Base-by-base conservation (phyloP, 805 yeast genomes). In the Kluyveromyces lactis region DNA sequence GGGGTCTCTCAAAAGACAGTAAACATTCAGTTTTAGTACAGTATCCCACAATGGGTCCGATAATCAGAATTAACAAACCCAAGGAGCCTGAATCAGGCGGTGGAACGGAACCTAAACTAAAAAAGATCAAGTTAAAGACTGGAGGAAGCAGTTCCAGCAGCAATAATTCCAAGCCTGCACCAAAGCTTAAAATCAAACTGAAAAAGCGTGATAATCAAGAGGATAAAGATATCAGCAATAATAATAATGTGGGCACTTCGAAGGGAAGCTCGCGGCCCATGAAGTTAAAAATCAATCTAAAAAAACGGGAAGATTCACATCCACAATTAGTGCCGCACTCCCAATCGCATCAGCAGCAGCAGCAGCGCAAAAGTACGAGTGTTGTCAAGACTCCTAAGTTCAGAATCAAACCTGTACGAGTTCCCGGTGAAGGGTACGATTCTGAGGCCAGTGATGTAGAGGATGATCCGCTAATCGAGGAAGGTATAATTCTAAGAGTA, bases 361-460 rank as follows among this genome's bases (percentile, higher is more conserved):
- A 23, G 19, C 52, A 49, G 16, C 39, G 52, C 4, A 56, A 55
- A 33, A 45, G 56, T 15, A 57, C 57, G 21, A 51, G 50, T 31
- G 49, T 53, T 18, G 50, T 50, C n/a, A 54, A 49, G 33, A 47
- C 59, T 2, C 71, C 78, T 7, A 57, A 75, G 27, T 67, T 79
- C 43, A 58, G 77, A 40, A 69, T 77, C 41, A 74, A 73, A 46
- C 77, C 81, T 1, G 69, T 71, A 3, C 68, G 95, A 50, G 70
- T 81, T 3, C 92, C 95, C 0, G 95, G 95, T 4, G 96, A 90
- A 51, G 97, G 97, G 1, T 90, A 90, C 60, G 98, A 90, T 55
- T 82, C 95, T 2, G 97, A 90, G 52, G 97, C 95, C 15, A 95
- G 96, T 0, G 97, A 90, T 48, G 67, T 86, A 18, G 98, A 92